Percentiles rank a stretch among this genome's conserved stretches.
Evolutionary conservation across 495 filamentous ascomycete species (phyloP).

Genomic region (Neurospora sp.): DNA sequence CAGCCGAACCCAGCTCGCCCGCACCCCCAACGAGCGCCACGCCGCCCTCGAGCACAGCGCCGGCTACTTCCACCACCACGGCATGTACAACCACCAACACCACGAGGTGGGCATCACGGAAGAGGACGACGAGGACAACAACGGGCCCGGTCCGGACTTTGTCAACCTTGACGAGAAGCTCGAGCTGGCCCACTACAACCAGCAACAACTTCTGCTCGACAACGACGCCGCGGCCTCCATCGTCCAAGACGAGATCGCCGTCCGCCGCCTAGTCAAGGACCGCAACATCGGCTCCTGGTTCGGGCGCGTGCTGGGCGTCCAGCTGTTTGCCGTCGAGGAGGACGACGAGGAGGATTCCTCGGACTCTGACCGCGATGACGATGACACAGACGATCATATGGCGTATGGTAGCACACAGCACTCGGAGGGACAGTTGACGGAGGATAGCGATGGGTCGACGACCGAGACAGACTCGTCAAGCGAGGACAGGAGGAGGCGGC

Average conservation of each 20-base stretch:
- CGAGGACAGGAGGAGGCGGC: slow-evolving; percentile 23
- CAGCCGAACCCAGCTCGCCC: slow-evolving; percentile 25
- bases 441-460: slow-evolving; percentile 18
- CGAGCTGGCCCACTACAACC: slow-evolving; percentile 22
- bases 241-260: slow-evolving; percentile 41
- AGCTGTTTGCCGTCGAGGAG: slow-evolving; percentile 60
- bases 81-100: slow-evolving; percentile 1
- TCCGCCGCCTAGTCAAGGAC: slow-evolving; percentile 44
- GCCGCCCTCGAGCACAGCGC: slow-evolving; percentile 14
- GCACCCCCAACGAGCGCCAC: neutral
- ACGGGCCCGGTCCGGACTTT: slow-evolving; percentile 49
- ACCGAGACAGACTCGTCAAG: slow-evolving; percentile 30
- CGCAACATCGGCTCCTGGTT: slow-evolving; percentile 66
- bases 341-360: slow-evolving; percentile 35
- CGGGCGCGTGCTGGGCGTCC: slow-evolving; percentile 64
- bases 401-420: neutral
- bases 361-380: slow-evolving; percentile 30
- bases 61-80: slow-evolving; percentile 37
- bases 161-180: slow-evolving; percentile 43
- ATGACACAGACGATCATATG: slow-evolving; percentile 17
- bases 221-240: slow-evolving; percentile 25
- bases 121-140: slow-evolving; percentile 19
- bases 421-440: slow-evolving; percentile 11
- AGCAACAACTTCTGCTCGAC: neutral
- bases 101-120: slow-evolving; percentile 2